Base-by-base conservation (phyloP, 1,139 yeast genomes). In the Yamadazyma songkhlaensis region DNA sequence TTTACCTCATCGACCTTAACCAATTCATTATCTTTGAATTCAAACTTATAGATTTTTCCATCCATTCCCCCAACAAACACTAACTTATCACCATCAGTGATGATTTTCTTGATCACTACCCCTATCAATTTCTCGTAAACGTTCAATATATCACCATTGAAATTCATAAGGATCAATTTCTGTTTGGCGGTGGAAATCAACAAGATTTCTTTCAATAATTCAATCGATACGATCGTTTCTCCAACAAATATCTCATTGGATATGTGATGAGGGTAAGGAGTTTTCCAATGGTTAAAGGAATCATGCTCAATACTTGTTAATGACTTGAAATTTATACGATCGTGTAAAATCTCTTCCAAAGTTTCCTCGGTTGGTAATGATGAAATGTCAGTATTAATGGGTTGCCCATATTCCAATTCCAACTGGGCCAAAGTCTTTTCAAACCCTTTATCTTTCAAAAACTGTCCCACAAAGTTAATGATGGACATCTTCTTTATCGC, bases 391-490 rank as follows among this genome's bases (percentile, higher is more conserved):
- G 57, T 45, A 10, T 49, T 49, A 13, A 67, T 54, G 2, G 72
- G 64, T 21, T 57, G 49, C 0, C 74, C 73, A 17, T 70, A 55
- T 36, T 79, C 84, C 13, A 50, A 46, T 43, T 79, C 75, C 39
- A 82, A 75, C 7, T 62, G 54, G 10, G 55, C 55, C 9, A 81
- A 57, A 0, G 90, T 77, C 1, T 61, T 59, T 1, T 41, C 43
- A 36, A 67, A 71, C 1, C 76, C 74, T 29, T 78, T 68, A 13
- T 65, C 58, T 29, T 64, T 54, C 11, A 84, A 64, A 47, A 74
- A 83, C 23, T 78, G 77, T 0, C 85, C 86, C 10, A 84, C 63
- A 25, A 81, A 52, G 32, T 55, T 49, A 37, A 65, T 63, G 3
- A 58, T 48, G 6, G 45, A 20, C 50, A 46, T 47, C 26, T 27